phyloP scores from a whole-genome alignment of 495 filamentous ascomycete species.

The Cetradonia linearis region DNA sequence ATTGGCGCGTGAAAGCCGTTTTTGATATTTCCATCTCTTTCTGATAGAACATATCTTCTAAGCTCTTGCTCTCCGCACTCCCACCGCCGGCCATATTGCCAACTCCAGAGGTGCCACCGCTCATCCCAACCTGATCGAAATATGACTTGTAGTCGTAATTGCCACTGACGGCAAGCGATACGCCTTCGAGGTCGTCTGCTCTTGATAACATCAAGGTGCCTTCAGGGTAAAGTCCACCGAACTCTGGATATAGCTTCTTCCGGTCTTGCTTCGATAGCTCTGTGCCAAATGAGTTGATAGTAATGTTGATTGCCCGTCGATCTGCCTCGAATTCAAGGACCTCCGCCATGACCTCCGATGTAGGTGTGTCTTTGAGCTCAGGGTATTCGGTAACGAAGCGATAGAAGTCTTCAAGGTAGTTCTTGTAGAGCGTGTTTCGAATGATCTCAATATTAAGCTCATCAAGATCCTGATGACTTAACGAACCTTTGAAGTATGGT shows the following conservation, averaged over 20 bases:
- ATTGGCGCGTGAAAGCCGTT: slow-evolving; percentile 88
- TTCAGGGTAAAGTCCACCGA: slow-evolving; percentile 85
- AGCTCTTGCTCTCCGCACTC: slow-evolving; percentile 69
- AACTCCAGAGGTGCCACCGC: slow-evolving; percentile 52
- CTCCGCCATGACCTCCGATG: slow-evolving; percentile 87
- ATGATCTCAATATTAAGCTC: slow-evolving; percentile 99
- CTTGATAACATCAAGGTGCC: slow-evolving; percentile 90
- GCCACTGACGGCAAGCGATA: slow-evolving; percentile 83
- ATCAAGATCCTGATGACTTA: slow-evolving; percentile 92
- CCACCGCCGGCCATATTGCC: slow-evolving; percentile 77
- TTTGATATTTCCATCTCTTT: slow-evolving; percentile 99
- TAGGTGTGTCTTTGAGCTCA: slow-evolving; percentile 78
- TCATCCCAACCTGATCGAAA: slow-evolving; percentile 85
- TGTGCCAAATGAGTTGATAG: slow-evolving; percentile 95
- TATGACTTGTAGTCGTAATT: slow-evolving; percentile 85
- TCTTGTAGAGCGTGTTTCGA: slow-evolving; percentile 97
- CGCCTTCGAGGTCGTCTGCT: slow-evolving; percentile 90
- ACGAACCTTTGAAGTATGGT: slow-evolving; percentile 89
- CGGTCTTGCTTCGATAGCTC: slow-evolving; percentile 89
- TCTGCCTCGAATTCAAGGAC: slow-evolving; percentile 96
- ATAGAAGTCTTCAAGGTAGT: slow-evolving; percentile 97
- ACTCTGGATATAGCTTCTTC: slow-evolving; percentile 90
- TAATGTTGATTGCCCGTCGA: slow-evolving; percentile 96
- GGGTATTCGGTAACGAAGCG: slow-evolving; percentile 78
- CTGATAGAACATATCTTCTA: slow-evolving; percentile 97